Evolutionary conservation across 1,284 basidiomycete species (phyloP), one percentile per base, ranked within the genome.

Genomic region (Chondrostereum purpureum): DNA sequence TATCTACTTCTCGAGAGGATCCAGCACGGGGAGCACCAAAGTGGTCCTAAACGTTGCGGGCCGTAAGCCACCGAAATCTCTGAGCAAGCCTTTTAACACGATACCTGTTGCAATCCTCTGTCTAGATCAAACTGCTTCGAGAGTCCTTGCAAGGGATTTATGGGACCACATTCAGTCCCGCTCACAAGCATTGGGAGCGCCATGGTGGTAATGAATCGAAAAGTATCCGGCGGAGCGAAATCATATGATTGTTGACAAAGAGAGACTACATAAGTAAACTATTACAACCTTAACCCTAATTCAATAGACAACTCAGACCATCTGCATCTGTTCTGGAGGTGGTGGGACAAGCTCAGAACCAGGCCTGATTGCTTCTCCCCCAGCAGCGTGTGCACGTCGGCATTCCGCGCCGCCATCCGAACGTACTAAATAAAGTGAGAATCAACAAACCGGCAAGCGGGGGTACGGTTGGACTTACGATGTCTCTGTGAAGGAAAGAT

Each of bases 331-430:
- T n/a, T 31, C 27, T 31, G 27, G 27, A 8, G 27, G 27, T 8
- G 27, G 27, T n/a, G n/a, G n/a, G n/a, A n/a, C n/a, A 31, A 31
- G 27, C n/a, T 31, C 8, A 8, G 8, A n/a, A 31, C 8, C 8
- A 8, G 8, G 8, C 8, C 8, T 31, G 8, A 8, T 31, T 31
- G 8, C 8, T n/a, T 31, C 27, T n/a, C 27, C 45, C 34, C 37
- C 31, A 31, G 46, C 47, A 44, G 39, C 59, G 21, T 57, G 54
- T 37, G 69, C 64, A 49, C 67, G 67, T 49, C 80, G 71, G 61
- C 86, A 89, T 38, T 88, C 84, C 44, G 81, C 78, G 52, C 85
- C 86, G 52, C 84, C 83, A 59, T 89, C 86, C 40, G 86, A 89
- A 58, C 86, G 82, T 52, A 89, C 85, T 88, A 59, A 42, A 46